Evolutionary conservation across 306 rosid species (phyloP).

Genomic region (Cucurbita ficifolia): DNA sequence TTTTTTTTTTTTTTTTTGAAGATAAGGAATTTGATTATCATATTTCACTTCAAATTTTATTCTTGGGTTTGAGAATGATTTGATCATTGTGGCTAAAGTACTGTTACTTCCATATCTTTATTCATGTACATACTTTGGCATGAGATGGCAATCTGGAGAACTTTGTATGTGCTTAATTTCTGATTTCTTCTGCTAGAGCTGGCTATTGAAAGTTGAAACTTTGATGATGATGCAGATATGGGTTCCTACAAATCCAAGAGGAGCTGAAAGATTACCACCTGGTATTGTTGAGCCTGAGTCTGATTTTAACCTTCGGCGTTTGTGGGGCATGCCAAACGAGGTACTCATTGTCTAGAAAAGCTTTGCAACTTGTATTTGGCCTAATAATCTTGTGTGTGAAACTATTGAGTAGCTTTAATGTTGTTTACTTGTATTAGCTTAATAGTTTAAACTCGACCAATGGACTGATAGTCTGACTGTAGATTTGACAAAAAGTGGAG

Average conservation of each 20-base stretch:
- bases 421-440: neutral
- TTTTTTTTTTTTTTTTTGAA: no score
- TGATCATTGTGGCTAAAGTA: neutral
- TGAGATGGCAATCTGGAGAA: neutral
- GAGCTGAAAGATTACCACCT: constrained; percentile 81
- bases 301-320: constrained; percentile 58
- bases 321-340: constrained; percentile 71
- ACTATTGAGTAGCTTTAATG: neutral
- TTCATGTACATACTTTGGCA: neutral
- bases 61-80: neutral
- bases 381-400: neutral
- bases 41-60: neutral
- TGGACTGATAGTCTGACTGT: neutral
- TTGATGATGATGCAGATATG: constrained; percentile 51
- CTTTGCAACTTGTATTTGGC: neutral
- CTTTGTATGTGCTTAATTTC: neutral
- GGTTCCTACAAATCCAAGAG: constrained; percentile 81
- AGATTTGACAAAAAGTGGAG: neutral
- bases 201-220: constrained; percentile 1
- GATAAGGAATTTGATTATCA: neutral
- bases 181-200: constrained; percentile 10
- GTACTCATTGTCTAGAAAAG: constrained; percentile 24
- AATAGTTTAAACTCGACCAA: neutral
- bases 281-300: constrained; percentile 54
- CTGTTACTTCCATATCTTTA: neutral